Conservation (phyloP, 352 stramenopile species). For the Globisporangium canariense region DNA sequence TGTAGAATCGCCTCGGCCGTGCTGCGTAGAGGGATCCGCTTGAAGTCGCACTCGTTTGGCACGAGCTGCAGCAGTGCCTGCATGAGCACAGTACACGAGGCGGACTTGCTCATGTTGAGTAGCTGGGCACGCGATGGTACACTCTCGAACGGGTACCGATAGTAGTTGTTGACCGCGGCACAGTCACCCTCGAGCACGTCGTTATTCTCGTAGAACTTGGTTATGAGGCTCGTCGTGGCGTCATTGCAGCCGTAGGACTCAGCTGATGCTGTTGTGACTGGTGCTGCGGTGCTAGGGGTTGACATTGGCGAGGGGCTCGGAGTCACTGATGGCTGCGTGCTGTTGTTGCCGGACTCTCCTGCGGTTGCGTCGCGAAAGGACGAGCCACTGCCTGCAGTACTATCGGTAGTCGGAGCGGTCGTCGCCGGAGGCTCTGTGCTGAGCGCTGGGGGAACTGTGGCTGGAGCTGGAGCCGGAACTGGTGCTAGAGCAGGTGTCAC, state of each 20-base stretch:
- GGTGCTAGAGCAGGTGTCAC: not conserved
- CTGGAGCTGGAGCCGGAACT: not conserved
- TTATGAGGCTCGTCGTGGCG: slow-evolving; percentile 11
- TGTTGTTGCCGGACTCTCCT: not conserved
- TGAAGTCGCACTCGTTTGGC: too few species aligned
- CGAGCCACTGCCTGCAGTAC: not conserved
- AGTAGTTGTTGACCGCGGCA: slow-evolving; percentile 14
- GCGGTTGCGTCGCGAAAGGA: not conserved
- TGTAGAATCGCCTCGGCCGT: too few species aligned
- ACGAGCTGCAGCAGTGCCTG: too few species aligned
- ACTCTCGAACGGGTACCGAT: slow-evolving; percentile 26
- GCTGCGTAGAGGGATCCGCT: too few species aligned
- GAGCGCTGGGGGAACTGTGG: not conserved
- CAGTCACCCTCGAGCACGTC: slow-evolving; percentile 20
- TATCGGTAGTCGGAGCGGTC: too few species aligned
- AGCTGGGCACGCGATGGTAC: slow-evolving; percentile 17
- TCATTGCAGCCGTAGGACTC: slow-evolving; percentile 8
- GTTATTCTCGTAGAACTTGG: slow-evolving; percentile 22
- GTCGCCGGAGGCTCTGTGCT: not conserved
- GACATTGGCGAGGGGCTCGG: not conserved
- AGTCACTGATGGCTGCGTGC: not conserved
- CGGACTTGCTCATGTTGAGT: too few species aligned
- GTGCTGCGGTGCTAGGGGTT: not conserved
- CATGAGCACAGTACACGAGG: too few species aligned
- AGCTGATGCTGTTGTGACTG: not conserved